Evolutionary conservation across 1,139 yeast species (phyloP).

Genomic region (Meyerozyma sp.): DNA sequence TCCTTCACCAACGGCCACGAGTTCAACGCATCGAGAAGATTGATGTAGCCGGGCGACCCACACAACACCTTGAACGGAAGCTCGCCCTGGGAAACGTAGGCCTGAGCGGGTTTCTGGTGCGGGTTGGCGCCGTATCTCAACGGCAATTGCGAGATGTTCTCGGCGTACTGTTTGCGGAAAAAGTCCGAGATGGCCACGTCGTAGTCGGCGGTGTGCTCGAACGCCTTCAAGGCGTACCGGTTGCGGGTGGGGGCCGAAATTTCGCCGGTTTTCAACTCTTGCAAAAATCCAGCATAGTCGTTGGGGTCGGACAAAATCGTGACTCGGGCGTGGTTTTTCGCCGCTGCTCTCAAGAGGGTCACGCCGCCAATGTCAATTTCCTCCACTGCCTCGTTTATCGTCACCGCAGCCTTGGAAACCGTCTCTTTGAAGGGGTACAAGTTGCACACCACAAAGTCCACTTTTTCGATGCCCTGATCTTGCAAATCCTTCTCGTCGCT

Average conservation of each 20-base stretch:
- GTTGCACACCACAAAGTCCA: constrained; percentile 87
- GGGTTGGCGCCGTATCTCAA: constrained; percentile 98
- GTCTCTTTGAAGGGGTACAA: constrained; percentile 72
- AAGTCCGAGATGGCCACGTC: constrained; percentile 94
- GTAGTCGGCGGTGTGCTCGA: constrained; percentile 97
- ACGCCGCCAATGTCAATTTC: constrained; percentile 99
- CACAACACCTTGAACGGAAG: constrained; percentile 89
- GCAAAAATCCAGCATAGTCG: constrained; percentile 82
- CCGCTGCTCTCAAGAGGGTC: constrained; percentile 94
- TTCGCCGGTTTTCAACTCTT: constrained; percentile 71
- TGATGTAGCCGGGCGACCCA: constrained; percentile 97
- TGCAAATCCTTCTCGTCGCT: constrained; percentile 72
- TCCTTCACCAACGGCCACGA: constrained; percentile 99
- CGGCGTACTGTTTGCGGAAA: constrained; percentile 95
- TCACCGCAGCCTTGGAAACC: constrained; percentile 62
- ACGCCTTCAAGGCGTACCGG: constrained; percentile 88
- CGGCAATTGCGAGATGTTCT: constrained; percentile 82
- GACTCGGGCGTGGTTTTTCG: constrained; percentile 95
- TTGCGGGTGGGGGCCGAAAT: constrained; percentile 72
- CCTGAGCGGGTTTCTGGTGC: constrained; percentile 98
- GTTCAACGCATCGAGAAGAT: constrained; percentile 90
- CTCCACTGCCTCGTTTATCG: constrained; percentile 96
- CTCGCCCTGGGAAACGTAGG: constrained; percentile 78
- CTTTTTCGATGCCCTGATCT: constrained; percentile 40
- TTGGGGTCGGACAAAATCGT: constrained; percentile 90